phyloP scores from a whole-genome alignment of 192 early-diverging fungal species.

The Umbelopsis vinacea region DNA sequence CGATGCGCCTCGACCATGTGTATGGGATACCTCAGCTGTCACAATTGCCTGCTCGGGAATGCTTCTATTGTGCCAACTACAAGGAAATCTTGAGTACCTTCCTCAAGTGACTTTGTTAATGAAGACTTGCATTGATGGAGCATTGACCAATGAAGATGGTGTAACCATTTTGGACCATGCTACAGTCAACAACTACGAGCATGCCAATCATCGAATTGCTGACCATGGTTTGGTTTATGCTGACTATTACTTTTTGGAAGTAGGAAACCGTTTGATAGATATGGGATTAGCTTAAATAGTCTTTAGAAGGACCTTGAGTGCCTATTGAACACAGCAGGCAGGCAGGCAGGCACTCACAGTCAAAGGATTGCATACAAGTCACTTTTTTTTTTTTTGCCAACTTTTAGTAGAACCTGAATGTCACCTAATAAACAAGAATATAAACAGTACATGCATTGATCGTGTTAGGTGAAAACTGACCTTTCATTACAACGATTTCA shows the following conservation, averaged over 20 bases:
- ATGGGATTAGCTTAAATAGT: constrained; percentile 27
- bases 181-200: constrained; percentile 28
- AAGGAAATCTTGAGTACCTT: constrained; percentile 2
- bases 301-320: too few relatives aligned
- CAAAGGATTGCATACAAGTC: too few relatives aligned
- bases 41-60: constrained; percentile 30
- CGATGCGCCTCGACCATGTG: constrained; percentile 26
- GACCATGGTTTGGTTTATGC: constrained; percentile 28
- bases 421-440: too few relatives aligned
- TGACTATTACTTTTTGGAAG: constrained; percentile 29
- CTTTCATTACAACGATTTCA: too few relatives aligned
- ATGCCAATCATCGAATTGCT: constrained; percentile 19
- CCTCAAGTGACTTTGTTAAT: constrained; percentile 3
- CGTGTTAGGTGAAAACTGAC: too few relatives aligned
- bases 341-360: too few relatives aligned
- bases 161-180: constrained; percentile 18
- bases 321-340: too few relatives aligned
- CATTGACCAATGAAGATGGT: constrained; percentile 16
- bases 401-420: too few relatives aligned
- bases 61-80: constrained; percentile 19
- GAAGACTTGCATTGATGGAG: not conserved
- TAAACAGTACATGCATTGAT: too few relatives aligned
- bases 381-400: too few relatives aligned
- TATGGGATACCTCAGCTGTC: constrained; percentile 27
- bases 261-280: constrained; percentile 28